Percentiles rank a stretch among this genome's conserved stretches.
phyloP scores from a whole-genome alignment of 768 basidiomycete species.

The Mycena albidolilacea region DNA sequence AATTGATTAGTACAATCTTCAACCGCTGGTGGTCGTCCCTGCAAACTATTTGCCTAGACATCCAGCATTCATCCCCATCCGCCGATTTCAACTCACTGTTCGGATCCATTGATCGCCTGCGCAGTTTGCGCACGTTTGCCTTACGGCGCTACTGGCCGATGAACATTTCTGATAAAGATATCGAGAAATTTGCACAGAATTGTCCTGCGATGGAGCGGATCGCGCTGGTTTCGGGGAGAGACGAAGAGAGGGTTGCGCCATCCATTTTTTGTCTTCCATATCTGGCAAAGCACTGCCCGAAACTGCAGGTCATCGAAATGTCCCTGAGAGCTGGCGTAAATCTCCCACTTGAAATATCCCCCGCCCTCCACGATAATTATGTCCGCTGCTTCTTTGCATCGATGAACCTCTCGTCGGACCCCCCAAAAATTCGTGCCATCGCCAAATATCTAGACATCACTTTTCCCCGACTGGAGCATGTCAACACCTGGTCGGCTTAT shows the following conservation, averaged over 20 bases:
- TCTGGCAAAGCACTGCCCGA: constrained; percentile 1
- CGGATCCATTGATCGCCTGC: background rate
- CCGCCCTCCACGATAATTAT: background rate
- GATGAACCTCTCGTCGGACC: background rate
- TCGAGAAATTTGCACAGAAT: background rate
- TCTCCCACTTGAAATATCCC: background rate
- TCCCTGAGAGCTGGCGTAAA: background rate
- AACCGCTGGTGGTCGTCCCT: background rate
- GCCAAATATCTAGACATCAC: background rate
- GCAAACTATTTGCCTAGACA: background rate
- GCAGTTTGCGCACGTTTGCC: background rate
- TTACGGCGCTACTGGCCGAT: constrained; percentile 1
- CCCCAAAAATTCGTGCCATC: background rate
- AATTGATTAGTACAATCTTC: background rate
- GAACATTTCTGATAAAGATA: background rate
- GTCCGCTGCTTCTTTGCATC: background rate
- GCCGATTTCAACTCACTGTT: background rate
- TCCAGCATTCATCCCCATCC: background rate
- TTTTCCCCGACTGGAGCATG: background rate
- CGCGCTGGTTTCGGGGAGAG: background rate
- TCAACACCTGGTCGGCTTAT: background rate
- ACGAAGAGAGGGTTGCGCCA: background rate
- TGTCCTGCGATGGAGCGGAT: background rate
- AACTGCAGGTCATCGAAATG: background rate
- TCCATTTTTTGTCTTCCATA: constrained; percentile 1